These are phyloP conservation scores for Marsdenia floribunda DNA, from an alignment of 257 asterid genomes.

Conservation along the genomic window DNA sequence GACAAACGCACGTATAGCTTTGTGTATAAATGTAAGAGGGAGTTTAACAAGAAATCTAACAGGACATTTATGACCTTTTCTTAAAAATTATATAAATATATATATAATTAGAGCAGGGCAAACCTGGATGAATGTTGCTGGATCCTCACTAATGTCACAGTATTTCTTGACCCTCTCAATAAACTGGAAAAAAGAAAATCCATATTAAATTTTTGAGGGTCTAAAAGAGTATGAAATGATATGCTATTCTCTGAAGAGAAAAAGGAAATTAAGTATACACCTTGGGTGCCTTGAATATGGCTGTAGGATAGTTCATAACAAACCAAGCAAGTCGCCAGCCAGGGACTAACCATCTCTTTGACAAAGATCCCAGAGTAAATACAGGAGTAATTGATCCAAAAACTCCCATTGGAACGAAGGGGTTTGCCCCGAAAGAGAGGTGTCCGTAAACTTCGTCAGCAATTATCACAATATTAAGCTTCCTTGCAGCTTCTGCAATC, in stretches of 20 bases:
- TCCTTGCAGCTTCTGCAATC: slow-evolving; percentile 75
- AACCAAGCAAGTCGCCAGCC: slow-evolving; percentile 98
- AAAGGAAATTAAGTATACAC: slow-evolving; percentile 22
- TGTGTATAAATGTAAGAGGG: background rate
- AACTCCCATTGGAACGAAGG: slow-evolving; percentile 81
- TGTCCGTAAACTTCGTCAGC: slow-evolving; percentile 93
- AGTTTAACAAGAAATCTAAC: too few relatives aligned
- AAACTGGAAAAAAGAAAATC: slow-evolving; percentile 36
- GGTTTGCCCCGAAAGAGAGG: slow-evolving; percentile 64
- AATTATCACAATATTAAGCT: slow-evolving; percentile 52
- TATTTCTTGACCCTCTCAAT: slow-evolving; percentile 70
- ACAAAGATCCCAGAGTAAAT: slow-evolving; percentile 74
- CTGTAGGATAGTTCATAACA: slow-evolving; percentile 58
- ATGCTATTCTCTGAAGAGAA: background rate
- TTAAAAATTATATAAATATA: background rate
- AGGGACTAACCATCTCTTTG: slow-evolving; percentile 91
- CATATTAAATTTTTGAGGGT: background rate
- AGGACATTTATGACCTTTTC: too few relatives aligned
- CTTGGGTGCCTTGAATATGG: slow-evolving; percentile 50
- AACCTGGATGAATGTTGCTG: slow-evolving; percentile 94
- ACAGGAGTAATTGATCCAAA: slow-evolving; percentile 66
- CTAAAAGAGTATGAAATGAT: background rate
- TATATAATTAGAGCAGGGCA: background rate
- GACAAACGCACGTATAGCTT: slow-evolving; percentile 1
- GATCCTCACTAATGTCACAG: slow-evolving; percentile 75